A percentile compares a stretch with the other conserved stretches of the same genome.
These are phyloP conservation scores for Venturiaceae sp. DNA, from an alignment of 2,329 filamentous ascomycete species.

Conservation along the genomic window DNA sequence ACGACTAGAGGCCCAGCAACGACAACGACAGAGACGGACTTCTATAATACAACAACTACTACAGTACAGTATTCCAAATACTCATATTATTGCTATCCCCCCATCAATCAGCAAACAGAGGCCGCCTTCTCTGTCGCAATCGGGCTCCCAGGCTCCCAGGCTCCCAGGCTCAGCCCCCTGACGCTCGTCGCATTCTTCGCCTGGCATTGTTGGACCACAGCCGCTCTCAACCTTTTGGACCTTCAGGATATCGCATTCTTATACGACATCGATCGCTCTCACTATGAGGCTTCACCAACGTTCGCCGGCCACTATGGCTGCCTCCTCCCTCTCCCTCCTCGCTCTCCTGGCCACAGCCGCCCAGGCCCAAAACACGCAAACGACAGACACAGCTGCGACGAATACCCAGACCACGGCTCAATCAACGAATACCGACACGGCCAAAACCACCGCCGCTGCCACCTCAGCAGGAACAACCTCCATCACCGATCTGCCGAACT, in stretches of 20 bases:
- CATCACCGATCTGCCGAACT: slow-evolving; percentile 16
- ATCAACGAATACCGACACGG: neutral
- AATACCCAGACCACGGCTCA: neutral
- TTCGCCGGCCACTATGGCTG: neutral
- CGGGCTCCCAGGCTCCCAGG: neutral
- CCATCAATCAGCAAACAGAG: neutral
- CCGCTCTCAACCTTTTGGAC: neutral
- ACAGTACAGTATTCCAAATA: neutral
- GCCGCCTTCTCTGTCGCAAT: neutral
- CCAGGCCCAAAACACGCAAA: slow-evolving; percentile 18
- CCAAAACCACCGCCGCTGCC: neutral
- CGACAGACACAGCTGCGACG: neutral
- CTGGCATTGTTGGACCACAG: neutral
- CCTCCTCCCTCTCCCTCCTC: slow-evolving; percentile 14
- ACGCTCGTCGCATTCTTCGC: neutral
- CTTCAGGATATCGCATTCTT: neutral
- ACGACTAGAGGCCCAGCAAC: no score
- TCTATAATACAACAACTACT: neutral
- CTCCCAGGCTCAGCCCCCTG: neutral
- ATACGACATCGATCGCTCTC: neutral
- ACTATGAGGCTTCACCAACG: slow-evolving; percentile 6
- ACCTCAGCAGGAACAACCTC: neutral
- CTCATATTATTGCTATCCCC: neutral
- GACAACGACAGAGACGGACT: no score
- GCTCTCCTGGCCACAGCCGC: slow-evolving; percentile 20